Percentiles rank a stretch among this genome's conserved stretches.
Evolutionary conservation across 805 yeast genomes (phyloP).

Genomic region (Yueomyces sinensis): DNA sequence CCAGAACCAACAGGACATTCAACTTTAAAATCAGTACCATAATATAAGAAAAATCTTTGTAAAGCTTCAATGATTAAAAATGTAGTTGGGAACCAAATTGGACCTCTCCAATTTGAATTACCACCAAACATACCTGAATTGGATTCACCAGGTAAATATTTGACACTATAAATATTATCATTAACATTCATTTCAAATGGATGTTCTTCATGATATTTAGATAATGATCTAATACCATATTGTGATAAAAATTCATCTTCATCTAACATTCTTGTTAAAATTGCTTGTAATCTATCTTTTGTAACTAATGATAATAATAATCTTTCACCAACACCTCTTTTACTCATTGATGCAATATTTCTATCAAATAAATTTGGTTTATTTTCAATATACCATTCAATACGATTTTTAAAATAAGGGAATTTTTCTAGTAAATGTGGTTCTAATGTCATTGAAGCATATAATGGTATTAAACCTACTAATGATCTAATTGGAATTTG

Average conservation of each 20-base stretch:
- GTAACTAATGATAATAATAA: constrained; percentile 66
- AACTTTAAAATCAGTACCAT: constrained; percentile 73
- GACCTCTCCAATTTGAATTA: constrained; percentile 95
- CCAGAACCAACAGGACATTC: constrained; percentile 86
- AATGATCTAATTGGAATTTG: constrained; percentile 76
- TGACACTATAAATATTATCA: constrained; percentile 56
- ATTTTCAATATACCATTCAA: constrained; percentile 73
- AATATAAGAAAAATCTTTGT: constrained; percentile 77
- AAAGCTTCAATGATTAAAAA: constrained; percentile 76
- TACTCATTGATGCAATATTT: constrained; percentile 73
- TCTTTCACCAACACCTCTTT: constrained; percentile 73
- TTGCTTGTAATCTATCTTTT: constrained; percentile 63
- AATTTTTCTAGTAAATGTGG: constrained; percentile 66
- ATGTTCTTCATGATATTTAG: constrained; percentile 71
- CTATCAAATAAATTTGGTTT: constrained; percentile 57
- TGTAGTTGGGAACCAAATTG: constrained; percentile 92
- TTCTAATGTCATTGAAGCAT: constrained; percentile 79
- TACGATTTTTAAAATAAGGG: constrained; percentile 71
- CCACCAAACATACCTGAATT: constrained; percentile 94
- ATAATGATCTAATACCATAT: constrained; percentile 78
- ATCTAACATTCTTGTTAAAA: constrained; percentile 70
- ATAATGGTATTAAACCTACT: constrained; percentile 84
- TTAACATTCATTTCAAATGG: constrained; percentile 78
- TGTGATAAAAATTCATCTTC: constrained; percentile 75
- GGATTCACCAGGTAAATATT: constrained; percentile 77